A percentile compares a stretch with the other conserved stretches of the same genome.
phyloP scores from a whole-genome alignment of 441 rosid species.

The Pelargonium fulgidum region DNA sequence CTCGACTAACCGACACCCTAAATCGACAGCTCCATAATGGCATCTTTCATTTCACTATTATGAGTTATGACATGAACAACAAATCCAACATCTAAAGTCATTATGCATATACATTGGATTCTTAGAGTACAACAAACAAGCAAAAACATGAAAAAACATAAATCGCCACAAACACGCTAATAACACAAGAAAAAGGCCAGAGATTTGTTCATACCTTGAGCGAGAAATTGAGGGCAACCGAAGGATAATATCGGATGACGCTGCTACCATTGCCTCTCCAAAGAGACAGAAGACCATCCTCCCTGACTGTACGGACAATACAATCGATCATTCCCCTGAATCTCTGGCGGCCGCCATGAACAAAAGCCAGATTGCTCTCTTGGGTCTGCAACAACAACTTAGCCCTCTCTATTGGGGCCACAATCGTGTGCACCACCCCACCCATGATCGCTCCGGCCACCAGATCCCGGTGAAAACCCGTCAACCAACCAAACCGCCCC shows the following conservation, averaged over 20 bases:
- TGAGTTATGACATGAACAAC: no score
- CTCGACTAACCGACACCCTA: no score
- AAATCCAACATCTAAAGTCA: no score
- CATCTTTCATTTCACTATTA: no score
- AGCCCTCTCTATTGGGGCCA: conserved; percentile 90
- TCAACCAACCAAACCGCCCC: conserved; percentile 29
- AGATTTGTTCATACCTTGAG: conserved; percentile 44
- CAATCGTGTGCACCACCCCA: conserved; percentile 87
- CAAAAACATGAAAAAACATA: no score
- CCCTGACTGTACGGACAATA: conserved; percentile 63
- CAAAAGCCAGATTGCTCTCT: conserved; percentile 80
- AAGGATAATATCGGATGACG: conserved; percentile 86
- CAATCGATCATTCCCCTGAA: conserved; percentile 91
- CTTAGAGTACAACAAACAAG: no score
- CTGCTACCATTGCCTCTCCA: conserved; percentile 98
- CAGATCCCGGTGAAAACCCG: conserved; percentile 69
- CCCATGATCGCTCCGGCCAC: conserved; percentile 91
- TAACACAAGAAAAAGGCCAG: no score
- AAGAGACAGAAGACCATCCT: conserved; percentile 74
- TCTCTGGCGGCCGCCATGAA: conserved; percentile 46
- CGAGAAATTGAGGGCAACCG: conserved; percentile 96
- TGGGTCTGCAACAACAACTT: conserved; percentile 86
- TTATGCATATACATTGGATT: no score
- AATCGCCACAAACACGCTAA: no score
- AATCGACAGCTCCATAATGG: no score